Evolutionary conservation across 345 rosid genomes (phyloP).

Genomic region (Aquilaria yunnanensis): DNA sequence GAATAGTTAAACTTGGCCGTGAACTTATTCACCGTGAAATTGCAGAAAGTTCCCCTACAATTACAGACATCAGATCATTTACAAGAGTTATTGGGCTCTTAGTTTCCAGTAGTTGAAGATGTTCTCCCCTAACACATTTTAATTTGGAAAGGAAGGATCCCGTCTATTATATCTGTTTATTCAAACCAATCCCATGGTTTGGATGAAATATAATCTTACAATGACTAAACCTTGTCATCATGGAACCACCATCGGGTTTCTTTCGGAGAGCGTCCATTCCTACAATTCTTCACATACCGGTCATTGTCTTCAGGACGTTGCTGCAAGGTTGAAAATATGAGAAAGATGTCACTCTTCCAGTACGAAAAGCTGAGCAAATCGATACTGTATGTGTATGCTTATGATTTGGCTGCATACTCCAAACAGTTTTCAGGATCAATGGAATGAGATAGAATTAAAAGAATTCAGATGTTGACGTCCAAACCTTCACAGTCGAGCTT

Average conservation of each 20-base stretch:
- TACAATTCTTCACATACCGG: slow-evolving; percentile 94
- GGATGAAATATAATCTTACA: slow-evolving; percentile 14
- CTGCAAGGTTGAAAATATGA: slow-evolving; percentile 29
- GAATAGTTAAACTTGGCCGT: too few relatives aligned
- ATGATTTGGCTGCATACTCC: too few relatives aligned
- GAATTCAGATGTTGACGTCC: neutral
- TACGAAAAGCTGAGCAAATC: too few relatives aligned
- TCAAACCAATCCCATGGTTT: slow-evolving; percentile 9
- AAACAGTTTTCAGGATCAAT: too few relatives aligned
- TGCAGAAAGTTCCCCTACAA: slow-evolving; percentile 16
- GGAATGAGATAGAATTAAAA: too few relatives aligned
- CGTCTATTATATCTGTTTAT: slow-evolving; percentile 15
- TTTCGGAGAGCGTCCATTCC: slow-evolving; percentile 93
- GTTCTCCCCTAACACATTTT: too few relatives aligned
- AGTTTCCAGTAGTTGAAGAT: slow-evolving; percentile 13
- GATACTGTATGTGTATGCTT: too few relatives aligned
- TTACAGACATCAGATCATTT: slow-evolving; percentile 27
- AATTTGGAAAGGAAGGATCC: slow-evolving; percentile 7
- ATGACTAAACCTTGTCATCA: slow-evolving; percentile 73
- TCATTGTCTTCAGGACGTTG: slow-evolving; percentile 96
- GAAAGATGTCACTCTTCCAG: too few relatives aligned
- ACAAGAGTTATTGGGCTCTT: slow-evolving; percentile 19
- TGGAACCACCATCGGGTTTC: slow-evolving; percentile 99
- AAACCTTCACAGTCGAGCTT: slow-evolving; percentile 90
- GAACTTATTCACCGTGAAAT: too few relatives aligned